These are phyloP conservation scores for Sutorius eximius DNA, from an alignment of 1,284 basidiomycete genomes.

Conservation along the genomic window DNA sequence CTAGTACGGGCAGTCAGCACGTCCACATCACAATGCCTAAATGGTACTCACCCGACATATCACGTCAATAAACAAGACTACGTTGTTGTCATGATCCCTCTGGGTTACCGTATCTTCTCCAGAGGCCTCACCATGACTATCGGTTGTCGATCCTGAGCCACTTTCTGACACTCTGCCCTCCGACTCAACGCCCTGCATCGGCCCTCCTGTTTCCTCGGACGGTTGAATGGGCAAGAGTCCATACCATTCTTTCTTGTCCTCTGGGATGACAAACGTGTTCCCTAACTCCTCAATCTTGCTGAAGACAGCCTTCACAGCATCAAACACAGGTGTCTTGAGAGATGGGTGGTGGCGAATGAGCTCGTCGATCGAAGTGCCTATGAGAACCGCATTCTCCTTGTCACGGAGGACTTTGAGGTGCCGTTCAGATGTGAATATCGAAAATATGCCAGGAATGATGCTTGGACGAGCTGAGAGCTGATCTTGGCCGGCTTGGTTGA, in stretches of 20 bases:
- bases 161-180: constrained; percentile 22
- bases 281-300: constrained; percentile 75
- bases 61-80: constrained; percentile 77
- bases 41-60: constrained; percentile 59
- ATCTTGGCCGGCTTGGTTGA: constrained; percentile 88
- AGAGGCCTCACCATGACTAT: constrained; percentile 23
- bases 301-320: constrained; percentile 70
- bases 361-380: constrained; percentile 92
- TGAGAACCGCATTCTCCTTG: constrained; percentile 87
- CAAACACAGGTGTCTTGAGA: constrained; percentile 79
- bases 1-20: constrained; percentile 40
- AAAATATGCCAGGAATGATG: constrained; percentile 84
- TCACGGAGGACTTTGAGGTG: constrained; percentile 89
- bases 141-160: constrained; percentile 31
- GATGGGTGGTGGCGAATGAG: constrained; percentile 94
- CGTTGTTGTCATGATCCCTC: constrained; percentile 67
- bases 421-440: constrained; percentile 82
- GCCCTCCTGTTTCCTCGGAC: constrained; percentile 38
- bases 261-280: constrained; percentile 53
- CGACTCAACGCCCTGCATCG: constrained; percentile 55
- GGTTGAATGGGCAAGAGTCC: constrained; percentile 44
- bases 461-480: constrained; percentile 75
- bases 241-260: constrained; percentile 67
- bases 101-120: constrained; percentile 42
- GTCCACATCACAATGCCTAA: neutral